Conservation (phyloP, 306 rosid species). For the Castanospermum australe region DNA sequence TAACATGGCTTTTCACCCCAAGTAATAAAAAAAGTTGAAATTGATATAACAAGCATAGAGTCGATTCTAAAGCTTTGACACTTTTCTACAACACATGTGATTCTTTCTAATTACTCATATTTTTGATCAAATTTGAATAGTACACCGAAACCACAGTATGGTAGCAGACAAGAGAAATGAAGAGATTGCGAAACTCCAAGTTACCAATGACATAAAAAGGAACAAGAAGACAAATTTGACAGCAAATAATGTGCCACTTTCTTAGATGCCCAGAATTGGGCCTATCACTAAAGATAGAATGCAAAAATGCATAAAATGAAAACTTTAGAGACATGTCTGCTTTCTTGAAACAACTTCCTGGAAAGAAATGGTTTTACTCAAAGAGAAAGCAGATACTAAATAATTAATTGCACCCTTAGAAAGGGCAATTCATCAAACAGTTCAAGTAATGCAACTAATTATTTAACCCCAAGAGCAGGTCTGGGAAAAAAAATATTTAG, state of each 20-base stretch:
- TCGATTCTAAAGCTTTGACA: neutral
- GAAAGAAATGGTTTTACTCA: neutral
- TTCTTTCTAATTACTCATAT: neutral
- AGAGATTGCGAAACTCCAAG: neutral
- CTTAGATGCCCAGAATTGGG: neutral
- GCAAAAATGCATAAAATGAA: neutral
- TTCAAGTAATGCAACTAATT: neutral
- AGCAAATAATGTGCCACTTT: neutral
- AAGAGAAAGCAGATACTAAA: neutral
- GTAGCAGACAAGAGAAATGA: neutral
- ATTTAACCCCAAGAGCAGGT: too few relatives aligned
- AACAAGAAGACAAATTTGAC: neutral
- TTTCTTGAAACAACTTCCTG: neutral
- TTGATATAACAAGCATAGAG: neutral
- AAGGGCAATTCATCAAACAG: neutral
- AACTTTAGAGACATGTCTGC: neutral
- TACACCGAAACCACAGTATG: neutral
- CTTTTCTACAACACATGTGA: neutral
- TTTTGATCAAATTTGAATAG: neutral
- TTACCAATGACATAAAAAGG: neutral
- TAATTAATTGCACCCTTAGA: neutral
- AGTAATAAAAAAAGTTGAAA: neutral
- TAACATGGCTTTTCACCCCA: neutral
- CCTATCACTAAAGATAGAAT: neutral
- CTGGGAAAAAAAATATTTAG: too few relatives aligned